These are phyloP conservation scores for Dactylellina drechsleri DNA, from an alignment of 2,329 filamentous ascomycete species.

Conservation along the genomic window DNA sequence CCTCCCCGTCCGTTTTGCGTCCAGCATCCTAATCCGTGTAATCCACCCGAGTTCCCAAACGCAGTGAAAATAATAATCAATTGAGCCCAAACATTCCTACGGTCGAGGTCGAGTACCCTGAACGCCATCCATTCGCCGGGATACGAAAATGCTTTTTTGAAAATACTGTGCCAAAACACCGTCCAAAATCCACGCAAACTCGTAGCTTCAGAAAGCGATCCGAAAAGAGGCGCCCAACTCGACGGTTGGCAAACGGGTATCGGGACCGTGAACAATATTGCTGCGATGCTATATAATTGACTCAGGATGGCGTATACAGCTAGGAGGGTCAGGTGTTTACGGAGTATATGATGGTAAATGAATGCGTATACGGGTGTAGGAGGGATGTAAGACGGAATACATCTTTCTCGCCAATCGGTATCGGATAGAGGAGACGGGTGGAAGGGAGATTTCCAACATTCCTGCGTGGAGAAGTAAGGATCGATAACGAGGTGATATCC, in stretches of 20 bases:
- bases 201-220: conserved; percentile 18
- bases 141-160: conserved; percentile 47
- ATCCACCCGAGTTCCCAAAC: conserved; percentile 37
- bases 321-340: conserved; percentile 38
- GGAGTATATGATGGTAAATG: conserved; percentile 29
- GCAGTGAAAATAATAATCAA: conserved; percentile 28
- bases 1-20: conserved; percentile 22
- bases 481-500: conserved; percentile 20
- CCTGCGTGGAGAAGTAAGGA: conserved; percentile 26
- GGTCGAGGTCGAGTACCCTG: conserved; percentile 13
- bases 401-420: conserved; percentile 18
- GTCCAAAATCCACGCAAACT: conserved; percentile 45
- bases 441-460: conserved; percentile 43
- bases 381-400: conserved; percentile 19
- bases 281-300: conserved; percentile 39
- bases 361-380: conserved; percentile 5
- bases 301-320: conserved; percentile 39
- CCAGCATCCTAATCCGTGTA: conserved; percentile 41
- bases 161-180: conserved; percentile 41
- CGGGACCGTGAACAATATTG: conserved; percentile 22
- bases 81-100: conserved; percentile 25
- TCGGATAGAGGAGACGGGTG: conserved; percentile 17
- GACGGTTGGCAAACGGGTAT: conserved; percentile 23
- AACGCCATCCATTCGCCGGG: conserved; percentile 42
- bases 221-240: conserved; percentile 40